Evolutionary conservation across 768 basidiomycete genomes (phyloP).

Genomic region (Sporobolomyces pararoseus): DNA sequence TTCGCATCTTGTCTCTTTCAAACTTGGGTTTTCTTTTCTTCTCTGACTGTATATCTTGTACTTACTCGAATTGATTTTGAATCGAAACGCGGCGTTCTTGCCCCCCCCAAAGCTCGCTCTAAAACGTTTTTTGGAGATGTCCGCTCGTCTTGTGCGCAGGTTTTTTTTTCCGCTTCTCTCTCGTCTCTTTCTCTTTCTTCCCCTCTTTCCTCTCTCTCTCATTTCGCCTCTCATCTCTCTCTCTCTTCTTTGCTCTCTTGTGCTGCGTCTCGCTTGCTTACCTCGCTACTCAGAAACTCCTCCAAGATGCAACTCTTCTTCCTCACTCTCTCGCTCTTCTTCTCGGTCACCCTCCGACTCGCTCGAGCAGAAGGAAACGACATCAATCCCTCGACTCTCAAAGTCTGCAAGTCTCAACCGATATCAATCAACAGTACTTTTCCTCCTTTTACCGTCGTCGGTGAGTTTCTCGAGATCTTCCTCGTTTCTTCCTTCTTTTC

Average conservation of each 20-base stretch:
- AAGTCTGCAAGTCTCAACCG: neutral
- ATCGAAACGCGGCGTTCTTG: too few relatives aligned
- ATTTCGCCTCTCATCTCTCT: neutral
- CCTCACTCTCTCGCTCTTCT: neutral
- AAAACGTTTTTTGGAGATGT: neutral
- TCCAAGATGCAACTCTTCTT: neutral
- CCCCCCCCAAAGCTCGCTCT: neutral
- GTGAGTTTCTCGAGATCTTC: too few relatives aligned
- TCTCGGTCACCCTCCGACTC: neutral
- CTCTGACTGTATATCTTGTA: too few relatives aligned
- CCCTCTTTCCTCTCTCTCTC: neutral
- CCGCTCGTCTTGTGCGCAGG: neutral
- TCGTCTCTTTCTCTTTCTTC: conserved; percentile 3
- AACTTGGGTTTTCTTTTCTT: too few relatives aligned
- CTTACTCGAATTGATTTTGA: too few relatives aligned
- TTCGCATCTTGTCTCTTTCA: too few relatives aligned
- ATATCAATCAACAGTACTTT: neutral
- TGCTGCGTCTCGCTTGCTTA: neutral
- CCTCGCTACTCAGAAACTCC: too few relatives aligned
- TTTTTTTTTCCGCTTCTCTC: neutral
- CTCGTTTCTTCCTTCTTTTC: too few relatives aligned
- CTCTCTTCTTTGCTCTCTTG: neutral
- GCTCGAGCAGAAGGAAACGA: neutral
- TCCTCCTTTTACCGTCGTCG: too few relatives aligned
- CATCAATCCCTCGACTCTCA: neutral